A percentile compares a stretch with the other conserved stretches of the same genome.
phyloP scores from a whole-genome alignment of 2,329 filamentous ascomycete genomes.

The Fusarium concolor region DNA sequence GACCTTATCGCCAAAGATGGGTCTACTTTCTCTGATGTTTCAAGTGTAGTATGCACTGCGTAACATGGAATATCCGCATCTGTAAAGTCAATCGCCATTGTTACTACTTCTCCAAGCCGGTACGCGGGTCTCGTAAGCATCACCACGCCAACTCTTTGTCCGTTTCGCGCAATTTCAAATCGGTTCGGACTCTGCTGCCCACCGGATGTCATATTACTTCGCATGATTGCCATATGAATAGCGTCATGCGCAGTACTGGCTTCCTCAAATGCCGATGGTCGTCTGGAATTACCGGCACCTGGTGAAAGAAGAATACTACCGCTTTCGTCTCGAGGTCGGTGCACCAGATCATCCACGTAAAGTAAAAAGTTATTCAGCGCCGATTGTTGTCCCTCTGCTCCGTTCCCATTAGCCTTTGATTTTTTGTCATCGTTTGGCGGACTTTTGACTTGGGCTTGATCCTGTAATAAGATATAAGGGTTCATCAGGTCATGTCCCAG shows the following conservation, averaged over 20 bases:
- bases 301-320: slow-evolving; percentile 77
- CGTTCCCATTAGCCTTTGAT: slow-evolving; percentile 47
- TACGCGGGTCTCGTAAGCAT: slow-evolving; percentile 90
- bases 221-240: slow-evolving; percentile 90
- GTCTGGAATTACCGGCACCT: slow-evolving; percentile 65
- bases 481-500: slow-evolving; percentile 94
- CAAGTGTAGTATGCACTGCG: slow-evolving; percentile 83
- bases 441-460: slow-evolving; percentile 77
- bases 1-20: slow-evolving; percentile 84
- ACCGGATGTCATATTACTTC: slow-evolving; percentile 76
- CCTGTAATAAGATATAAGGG: slow-evolving; percentile 88
- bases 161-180: slow-evolving; percentile 94
- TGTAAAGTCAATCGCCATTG: slow-evolving; percentile 85
- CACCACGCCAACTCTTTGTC: slow-evolving; percentile 90
- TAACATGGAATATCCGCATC: slow-evolving; percentile 84
- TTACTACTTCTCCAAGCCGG: slow-evolving; percentile 87
- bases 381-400: slow-evolving; percentile 49
- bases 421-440: slow-evolving; percentile 44
- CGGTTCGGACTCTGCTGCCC: slow-evolving; percentile 87
- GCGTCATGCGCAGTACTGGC: slow-evolving; percentile 79
- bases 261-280: slow-evolving; percentile 67
- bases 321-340: slow-evolving; percentile 65
- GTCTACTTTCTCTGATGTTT: slow-evolving; percentile 87
- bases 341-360: slow-evolving; percentile 81
- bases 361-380: slow-evolving; percentile 75